Conservation (phyloP, 2,329 filamentous ascomycete species). For the Tolypocladium amazonense region DNA sequence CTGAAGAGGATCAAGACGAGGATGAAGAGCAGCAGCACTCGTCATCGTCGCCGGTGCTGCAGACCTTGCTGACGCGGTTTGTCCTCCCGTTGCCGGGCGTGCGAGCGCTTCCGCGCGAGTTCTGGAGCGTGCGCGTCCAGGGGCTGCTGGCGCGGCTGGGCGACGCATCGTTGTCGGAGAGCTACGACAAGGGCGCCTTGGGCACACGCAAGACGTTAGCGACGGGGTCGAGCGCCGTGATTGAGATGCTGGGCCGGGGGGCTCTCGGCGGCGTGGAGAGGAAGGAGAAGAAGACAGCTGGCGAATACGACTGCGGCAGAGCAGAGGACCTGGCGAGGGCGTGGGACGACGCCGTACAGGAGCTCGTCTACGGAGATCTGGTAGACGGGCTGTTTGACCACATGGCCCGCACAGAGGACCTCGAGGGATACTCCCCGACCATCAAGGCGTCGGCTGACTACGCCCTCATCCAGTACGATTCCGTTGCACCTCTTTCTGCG, state of each 20-base stretch:
- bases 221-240: conserved; percentile 57
- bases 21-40: conserved; percentile 22
- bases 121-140: conserved; percentile 54
- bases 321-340: conserved; percentile 51
- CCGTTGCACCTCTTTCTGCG: not conserved
- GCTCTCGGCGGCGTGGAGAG: conserved; percentile 44
- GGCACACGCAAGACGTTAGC: conserved; percentile 66
- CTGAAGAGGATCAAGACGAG: conserved; percentile 10
- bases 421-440: conserved; percentile 53
- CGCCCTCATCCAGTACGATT: conserved; percentile 55
- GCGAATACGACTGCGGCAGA: conserved; percentile 44
- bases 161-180: conserved; percentile 63
- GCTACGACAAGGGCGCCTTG: conserved; percentile 68
- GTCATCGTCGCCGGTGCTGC: conserved; percentile 55
- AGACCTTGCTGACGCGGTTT: conserved; percentile 55
- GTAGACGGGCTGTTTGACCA: conserved; percentile 55
- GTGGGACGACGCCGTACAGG: conserved; percentile 57
- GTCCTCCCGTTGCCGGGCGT: conserved; percentile 57
- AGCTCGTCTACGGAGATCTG: conserved; percentile 56
- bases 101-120: conserved; percentile 48
- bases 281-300: conserved; percentile 1
- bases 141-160: conserved; percentile 51
- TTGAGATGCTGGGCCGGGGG: conserved; percentile 60
- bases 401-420: conserved; percentile 45
- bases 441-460: conserved; percentile 56